Evolutionary conservation across 2,329 filamentous ascomycete species (phyloP).

Genomic region (Coniosporium tulheliwenetii): DNA sequence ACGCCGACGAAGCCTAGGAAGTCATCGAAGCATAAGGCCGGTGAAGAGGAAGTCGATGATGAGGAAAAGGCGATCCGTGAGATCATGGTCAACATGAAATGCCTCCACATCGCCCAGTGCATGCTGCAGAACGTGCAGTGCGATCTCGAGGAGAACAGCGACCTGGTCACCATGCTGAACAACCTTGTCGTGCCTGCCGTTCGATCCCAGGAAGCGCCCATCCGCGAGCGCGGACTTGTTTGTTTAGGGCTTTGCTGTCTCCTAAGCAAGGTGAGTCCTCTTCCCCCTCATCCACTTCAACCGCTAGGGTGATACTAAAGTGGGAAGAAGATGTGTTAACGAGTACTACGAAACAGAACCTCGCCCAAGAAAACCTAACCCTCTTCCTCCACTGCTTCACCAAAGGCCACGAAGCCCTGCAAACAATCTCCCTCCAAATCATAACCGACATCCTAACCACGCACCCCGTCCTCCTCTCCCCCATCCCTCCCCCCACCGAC

Average conservation of each 20-base stretch:
- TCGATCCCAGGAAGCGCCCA: constrained; percentile 78
- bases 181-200: constrained; percentile 93
- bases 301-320: background rate
- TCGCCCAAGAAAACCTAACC: constrained; percentile 81
- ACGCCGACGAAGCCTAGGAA: constrained; percentile 33
- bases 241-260: constrained; percentile 85
- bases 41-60: constrained; percentile 45
- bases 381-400: constrained; percentile 93
- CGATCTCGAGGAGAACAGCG: constrained; percentile 73
- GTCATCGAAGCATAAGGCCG: constrained; percentile 29
- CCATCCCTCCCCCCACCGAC: constrained; percentile 28
- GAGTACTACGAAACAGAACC: constrained; percentile 32
- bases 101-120: constrained; percentile 90
- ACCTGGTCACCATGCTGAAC: constrained; percentile 95
- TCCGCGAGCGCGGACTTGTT: constrained; percentile 76
- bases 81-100: constrained; percentile 97
- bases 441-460: constrained; percentile 85
- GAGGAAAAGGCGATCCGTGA: constrained; percentile 67
- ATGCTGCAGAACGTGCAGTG: constrained; percentile 90
- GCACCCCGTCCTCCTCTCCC: constrained; percentile 65
- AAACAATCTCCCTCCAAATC: constrained; percentile 81
- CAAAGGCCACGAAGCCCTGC: constrained; percentile 79
- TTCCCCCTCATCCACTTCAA: background rate
- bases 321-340: background rate
- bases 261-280: constrained; percentile 52